These are phyloP conservation scores for Cercospora nicotianae DNA, from an alignment of 2,329 filamentous ascomycete species.

Conservation along the genomic window DNA sequence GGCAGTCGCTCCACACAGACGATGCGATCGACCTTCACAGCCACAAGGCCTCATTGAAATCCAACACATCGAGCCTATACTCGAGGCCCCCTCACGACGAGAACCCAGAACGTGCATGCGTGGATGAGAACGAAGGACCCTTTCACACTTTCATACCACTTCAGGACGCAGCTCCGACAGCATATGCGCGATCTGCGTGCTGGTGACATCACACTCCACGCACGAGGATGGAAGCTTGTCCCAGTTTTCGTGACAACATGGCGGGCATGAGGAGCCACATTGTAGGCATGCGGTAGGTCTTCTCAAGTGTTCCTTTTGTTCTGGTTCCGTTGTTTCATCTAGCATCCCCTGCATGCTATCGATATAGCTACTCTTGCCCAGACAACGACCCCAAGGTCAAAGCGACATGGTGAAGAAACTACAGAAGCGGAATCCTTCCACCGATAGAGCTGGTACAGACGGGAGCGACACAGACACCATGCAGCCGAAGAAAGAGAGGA, in stretches of 20 bases:
- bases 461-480: conserved; percentile 18
- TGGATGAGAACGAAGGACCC: not conserved
- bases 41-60: not conserved
- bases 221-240: conserved; percentile 15
- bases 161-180: conserved; percentile 2
- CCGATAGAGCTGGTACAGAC: conserved; percentile 9
- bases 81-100: not conserved
- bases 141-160: not conserved
- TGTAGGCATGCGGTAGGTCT: conserved; percentile 2
- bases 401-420: conserved; percentile 13
- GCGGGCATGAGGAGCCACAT: conserved; percentile 8
- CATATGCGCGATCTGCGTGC: conserved; percentile 9
- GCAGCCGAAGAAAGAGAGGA: conserved; percentile 21
- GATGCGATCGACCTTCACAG: not conserved
- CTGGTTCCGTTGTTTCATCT: conserved; percentile 8
- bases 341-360: conserved; percentile 8
- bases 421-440: conserved; percentile 13
- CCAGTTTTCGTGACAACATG: conserved; percentile 16
- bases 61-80: not conserved
- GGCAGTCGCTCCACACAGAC: not conserved
- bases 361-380: not conserved
- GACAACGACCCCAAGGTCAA: not conserved
- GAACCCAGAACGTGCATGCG: not conserved
- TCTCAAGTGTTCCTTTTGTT: not conserved
- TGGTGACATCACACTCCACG: conserved; percentile 13